phyloP scores from a whole-genome alignment of 805 yeast species.

The Jamesozyma jinghongensis region DNA sequence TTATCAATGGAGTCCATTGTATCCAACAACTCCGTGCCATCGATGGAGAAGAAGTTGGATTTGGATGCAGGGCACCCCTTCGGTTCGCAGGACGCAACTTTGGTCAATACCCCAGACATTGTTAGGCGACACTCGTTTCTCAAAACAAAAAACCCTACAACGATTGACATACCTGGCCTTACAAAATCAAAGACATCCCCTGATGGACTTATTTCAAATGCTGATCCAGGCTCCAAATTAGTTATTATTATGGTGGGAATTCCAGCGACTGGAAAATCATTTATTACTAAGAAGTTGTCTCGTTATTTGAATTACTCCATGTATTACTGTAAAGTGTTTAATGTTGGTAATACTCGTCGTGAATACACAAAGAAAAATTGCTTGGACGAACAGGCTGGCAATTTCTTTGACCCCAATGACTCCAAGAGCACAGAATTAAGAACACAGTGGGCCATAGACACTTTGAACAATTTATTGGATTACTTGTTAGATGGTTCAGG shows the following conservation, averaged over 20 bases:
- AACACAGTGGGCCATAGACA: slow-evolving; percentile 95
- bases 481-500: slow-evolving; percentile 76
- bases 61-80: no score
- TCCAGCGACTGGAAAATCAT: slow-evolving; percentile 93
- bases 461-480: slow-evolving; percentile 73
- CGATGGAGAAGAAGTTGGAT: no score
- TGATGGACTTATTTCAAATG: slow-evolving; percentile 53
- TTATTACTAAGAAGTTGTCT: slow-evolving; percentile 82
- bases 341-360: slow-evolving; percentile 91
- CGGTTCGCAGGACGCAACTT: neutral
- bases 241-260: slow-evolving; percentile 95
- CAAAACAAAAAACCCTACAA: slow-evolving; percentile 54
- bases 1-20: no score
- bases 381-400: slow-evolving; percentile 56
- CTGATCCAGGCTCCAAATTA: slow-evolving; percentile 70
- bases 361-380: slow-evolving; percentile 40
- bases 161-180: slow-evolving; percentile 86
- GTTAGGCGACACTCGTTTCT: neutral
- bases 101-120: neutral
- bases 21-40: no score
- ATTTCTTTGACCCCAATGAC: slow-evolving; percentile 79
- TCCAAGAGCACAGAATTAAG: slow-evolving; percentile 52
- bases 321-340: slow-evolving; percentile 81
- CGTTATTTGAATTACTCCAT: slow-evolving; percentile 90
- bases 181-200: slow-evolving; percentile 74